phyloP scores from a whole-genome alignment of 306 rosid genomes.

The Quercus glauca region DNA sequence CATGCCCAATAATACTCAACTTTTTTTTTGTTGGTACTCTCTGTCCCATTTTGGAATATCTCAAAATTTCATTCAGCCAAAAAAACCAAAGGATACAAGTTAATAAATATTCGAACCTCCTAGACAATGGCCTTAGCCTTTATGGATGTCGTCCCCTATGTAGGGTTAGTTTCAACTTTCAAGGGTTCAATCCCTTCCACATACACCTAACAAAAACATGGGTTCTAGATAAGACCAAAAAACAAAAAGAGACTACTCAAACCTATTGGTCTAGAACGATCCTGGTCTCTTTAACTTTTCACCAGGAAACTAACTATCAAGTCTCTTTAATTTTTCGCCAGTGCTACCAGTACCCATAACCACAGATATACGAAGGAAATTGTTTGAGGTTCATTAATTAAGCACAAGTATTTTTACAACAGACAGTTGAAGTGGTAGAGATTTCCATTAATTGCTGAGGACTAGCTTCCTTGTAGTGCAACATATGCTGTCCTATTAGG shows the following conservation, averaged over 20 bases:
- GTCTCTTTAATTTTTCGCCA: constrained; percentile 8
- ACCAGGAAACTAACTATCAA: neutral
- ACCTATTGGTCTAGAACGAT: neutral
- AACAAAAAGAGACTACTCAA: neutral
- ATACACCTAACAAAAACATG: neutral
- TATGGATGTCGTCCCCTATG: too few species aligned
- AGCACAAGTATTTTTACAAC: neutral
- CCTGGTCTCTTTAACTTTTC: constrained; percentile 10
- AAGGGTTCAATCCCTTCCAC: too few species aligned
- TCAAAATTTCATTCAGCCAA: too few species aligned
- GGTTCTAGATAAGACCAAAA: neutral
- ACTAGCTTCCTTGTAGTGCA: neutral
- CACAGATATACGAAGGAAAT: neutral
- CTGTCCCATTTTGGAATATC: too few species aligned
- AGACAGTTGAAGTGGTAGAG: neutral
- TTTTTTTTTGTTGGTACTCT: too few species aligned
- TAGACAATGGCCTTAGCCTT: too few species aligned
- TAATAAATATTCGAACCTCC: too few species aligned
- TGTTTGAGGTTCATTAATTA: neutral
- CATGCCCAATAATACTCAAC: too few species aligned
- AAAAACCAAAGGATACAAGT: too few species aligned
- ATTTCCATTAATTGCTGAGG: neutral
- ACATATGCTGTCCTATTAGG: too few species aligned
- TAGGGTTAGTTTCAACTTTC: too few species aligned
- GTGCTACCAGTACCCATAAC: neutral